phyloP scores from a whole-genome alignment of 805 yeast genomes.

The Danielozyma ontarioensis region DNA sequence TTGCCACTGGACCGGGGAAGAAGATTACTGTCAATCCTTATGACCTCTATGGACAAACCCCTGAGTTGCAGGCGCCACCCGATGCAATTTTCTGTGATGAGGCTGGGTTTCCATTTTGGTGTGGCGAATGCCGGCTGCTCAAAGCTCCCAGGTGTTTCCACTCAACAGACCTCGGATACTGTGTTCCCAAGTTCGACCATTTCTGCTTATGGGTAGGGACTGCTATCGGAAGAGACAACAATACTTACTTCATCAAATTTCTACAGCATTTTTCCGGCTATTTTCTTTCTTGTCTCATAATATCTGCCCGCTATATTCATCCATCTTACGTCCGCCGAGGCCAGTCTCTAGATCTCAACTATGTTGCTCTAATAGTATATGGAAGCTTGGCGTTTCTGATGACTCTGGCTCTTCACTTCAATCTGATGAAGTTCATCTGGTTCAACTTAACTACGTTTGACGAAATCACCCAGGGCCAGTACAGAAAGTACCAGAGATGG shows the following conservation, averaged over 20 bases:
- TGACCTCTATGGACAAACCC: constrained; percentile 17
- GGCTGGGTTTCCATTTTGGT: constrained; percentile 74
- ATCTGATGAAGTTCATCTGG: constrained; percentile 42
- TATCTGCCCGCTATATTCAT: background rate
- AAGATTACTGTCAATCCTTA: constrained; percentile 33
- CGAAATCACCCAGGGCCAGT: constrained; percentile 34
- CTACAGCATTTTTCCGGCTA: constrained; percentile 30
- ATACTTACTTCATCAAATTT: constrained; percentile 53
- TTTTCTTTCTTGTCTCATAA: constrained; percentile 18
- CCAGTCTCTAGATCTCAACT: background rate
- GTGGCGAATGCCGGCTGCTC: constrained; percentile 59
- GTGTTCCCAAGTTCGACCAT: constrained; percentile 80
- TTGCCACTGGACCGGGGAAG: constrained; percentile 55
- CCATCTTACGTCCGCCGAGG: background rate
- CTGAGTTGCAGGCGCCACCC: constrained; percentile 41
- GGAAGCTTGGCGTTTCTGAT: constrained; percentile 36
- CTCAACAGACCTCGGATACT: constrained; percentile 47
- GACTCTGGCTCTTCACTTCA: constrained; percentile 34
- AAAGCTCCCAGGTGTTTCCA: constrained; percentile 71
- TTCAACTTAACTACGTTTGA: constrained; percentile 58
- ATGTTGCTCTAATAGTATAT: background rate
- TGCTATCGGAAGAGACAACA: constrained; percentile 66
- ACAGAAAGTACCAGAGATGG: constrained; percentile 26
- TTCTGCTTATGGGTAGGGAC: constrained; percentile 75
- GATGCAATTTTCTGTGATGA: constrained; percentile 60